Percentiles rank a stretch among this genome's conserved stretches.
Conservation (phyloP, 148 eudicot genomes). For the Vaccinium darrowii region DNA sequence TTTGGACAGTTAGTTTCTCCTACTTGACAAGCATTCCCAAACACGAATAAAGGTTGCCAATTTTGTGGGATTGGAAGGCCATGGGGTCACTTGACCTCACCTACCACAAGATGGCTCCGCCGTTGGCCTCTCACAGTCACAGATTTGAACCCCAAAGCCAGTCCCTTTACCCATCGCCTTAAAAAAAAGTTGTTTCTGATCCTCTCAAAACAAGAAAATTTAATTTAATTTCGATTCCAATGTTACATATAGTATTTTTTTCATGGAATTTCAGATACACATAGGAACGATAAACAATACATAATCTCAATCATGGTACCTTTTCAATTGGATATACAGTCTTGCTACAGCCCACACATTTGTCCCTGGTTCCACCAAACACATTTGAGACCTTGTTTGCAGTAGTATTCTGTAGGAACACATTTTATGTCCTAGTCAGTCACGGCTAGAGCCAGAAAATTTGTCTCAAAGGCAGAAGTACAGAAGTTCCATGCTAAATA, state of each 20-base stretch:
- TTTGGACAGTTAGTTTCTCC: no score
- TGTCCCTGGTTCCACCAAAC: slow-evolving; percentile 74
- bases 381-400: slow-evolving; percentile 54
- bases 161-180: no score
- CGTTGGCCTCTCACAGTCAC: no score
- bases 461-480: not conserved
- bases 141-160: no score
- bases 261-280: not conserved
- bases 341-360: slow-evolving; percentile 66
- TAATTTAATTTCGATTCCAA: not conserved
- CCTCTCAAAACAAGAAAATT: not conserved
- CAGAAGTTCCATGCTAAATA: not conserved
- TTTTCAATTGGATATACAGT: slow-evolving; percentile 81
- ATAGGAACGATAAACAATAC: not conserved
- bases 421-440: not conserved
- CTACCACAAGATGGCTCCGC: no score
- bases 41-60: no score
- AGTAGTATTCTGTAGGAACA: slow-evolving; percentile 36
- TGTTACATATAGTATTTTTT: not conserved
- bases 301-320: slow-evolving; percentile 29
- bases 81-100: no score
- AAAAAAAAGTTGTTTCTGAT: not conserved
- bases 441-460: not conserved
- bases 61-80: no score
- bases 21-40: no score